phyloP scores from a whole-genome alignment of 2,329 filamentous ascomycete genomes.

The Colletotrichum sp. region DNA sequence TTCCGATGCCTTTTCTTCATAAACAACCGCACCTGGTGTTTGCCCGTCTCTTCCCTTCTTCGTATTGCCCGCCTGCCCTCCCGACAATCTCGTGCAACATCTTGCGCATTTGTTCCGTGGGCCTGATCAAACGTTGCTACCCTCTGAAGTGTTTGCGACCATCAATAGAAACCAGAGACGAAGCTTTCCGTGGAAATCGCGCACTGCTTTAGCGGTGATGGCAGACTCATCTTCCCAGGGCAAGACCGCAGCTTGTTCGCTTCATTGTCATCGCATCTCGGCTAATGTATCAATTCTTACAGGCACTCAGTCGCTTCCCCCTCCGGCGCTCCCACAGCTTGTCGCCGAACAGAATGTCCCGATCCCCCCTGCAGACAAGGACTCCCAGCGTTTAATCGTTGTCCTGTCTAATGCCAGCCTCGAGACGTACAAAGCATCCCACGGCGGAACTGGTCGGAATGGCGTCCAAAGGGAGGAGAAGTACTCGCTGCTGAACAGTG shows the following conservation, averaged over 20 bases:
- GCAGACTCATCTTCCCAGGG: not conserved
- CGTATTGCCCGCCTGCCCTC: not conserved
- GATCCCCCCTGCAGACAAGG: conserved; percentile 86
- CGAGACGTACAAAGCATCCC: conserved; percentile 93
- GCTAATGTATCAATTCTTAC: conserved; percentile 26
- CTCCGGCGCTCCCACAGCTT: conserved; percentile 86
- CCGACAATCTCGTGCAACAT: not conserved
- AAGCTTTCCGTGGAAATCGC: not conserved
- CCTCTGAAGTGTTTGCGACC: not conserved
- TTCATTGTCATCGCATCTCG: not conserved
- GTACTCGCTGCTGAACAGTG: conserved; percentile 96
- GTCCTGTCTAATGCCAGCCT: conserved; percentile 96
- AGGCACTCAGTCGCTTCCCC: conserved; percentile 95
- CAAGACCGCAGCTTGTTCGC: not conserved
- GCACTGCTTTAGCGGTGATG: not conserved
- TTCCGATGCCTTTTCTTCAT: not conserved
- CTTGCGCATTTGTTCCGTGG: not conserved
- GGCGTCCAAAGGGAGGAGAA: conserved; percentile 83
- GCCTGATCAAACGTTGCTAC: not conserved
- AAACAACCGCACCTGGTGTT: not conserved
- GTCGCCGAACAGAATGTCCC: conserved; percentile 91
- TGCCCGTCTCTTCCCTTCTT: not conserved
- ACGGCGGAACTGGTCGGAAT: conserved; percentile 69
- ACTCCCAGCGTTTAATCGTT: conserved; percentile 89
- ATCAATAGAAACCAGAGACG: not conserved